Evolutionary conservation across 2,329 filamentous ascomycete genomes (phyloP).

Genomic region (Penicillium hesseltinei): DNA sequence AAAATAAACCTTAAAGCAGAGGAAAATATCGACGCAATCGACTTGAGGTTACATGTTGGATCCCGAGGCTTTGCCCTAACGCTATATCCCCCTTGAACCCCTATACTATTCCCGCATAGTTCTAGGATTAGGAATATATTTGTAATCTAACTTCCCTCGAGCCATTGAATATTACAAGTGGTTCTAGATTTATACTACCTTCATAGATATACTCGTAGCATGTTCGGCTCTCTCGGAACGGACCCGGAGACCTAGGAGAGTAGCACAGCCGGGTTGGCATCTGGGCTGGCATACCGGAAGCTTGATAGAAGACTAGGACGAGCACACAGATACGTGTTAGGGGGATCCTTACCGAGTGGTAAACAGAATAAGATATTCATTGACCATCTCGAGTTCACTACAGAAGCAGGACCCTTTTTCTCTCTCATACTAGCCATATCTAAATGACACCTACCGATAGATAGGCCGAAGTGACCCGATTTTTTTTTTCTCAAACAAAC

Average conservation of each 20-base stretch:
- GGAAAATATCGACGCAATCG: background rate
- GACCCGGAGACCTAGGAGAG: slow-evolving; percentile 2
- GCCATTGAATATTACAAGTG: background rate
- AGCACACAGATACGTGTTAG: background rate
- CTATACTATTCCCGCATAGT: background rate
- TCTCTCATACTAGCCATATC: background rate
- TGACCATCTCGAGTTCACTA: background rate
- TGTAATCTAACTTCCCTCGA: too few relatives aligned
- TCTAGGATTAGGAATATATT: too few relatives aligned
- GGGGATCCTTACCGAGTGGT: background rate
- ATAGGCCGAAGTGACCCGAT: background rate
- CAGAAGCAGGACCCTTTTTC: too few relatives aligned
- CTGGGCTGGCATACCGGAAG: slow-evolving; percentile 1
- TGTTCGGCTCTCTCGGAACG: background rate
- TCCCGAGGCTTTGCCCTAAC: background rate
- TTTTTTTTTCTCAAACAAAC: background rate
- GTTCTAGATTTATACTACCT: background rate
- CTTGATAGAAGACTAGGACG: background rate
- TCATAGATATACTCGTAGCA: background rate
- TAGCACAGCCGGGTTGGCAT: slow-evolving; percentile 7
- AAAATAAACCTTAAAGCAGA: background rate
- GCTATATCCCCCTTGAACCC: background rate
- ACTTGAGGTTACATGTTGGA: background rate
- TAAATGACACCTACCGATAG: background rate
- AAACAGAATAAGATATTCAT: background rate